Conservation (phyloP, 352 stramenopile genomes). For the Lagenidium giganteum region DNA sequence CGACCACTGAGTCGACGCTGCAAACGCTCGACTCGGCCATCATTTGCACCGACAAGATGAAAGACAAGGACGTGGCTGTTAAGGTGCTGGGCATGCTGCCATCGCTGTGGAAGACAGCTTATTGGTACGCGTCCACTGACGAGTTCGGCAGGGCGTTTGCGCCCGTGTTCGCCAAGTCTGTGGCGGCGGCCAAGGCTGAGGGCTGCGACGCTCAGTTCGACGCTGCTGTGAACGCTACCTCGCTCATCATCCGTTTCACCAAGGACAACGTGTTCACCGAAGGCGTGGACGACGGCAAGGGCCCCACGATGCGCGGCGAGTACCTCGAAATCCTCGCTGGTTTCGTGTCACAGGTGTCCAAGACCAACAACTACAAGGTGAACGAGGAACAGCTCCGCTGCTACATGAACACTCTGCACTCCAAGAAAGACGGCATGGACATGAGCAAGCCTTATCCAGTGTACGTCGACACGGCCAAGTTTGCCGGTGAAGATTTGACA, state of each 20-base stretch:
- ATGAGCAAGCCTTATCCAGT: conserved; percentile 32
- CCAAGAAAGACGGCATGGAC: conserved; percentile 59
- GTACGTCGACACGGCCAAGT: conserved; percentile 48
- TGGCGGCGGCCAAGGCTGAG: conserved; percentile 14
- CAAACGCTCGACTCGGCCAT: conserved; percentile 28
- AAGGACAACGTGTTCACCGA: conserved; percentile 56
- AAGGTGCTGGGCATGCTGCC: conserved; percentile 29
- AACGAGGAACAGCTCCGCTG: conserved; percentile 29
- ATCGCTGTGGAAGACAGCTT: conserved; percentile 42
- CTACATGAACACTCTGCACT: conserved; percentile 52
- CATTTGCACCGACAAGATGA: conserved; percentile 14
- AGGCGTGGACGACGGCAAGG: conserved; percentile 27
- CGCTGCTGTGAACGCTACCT: conserved; percentile 38
- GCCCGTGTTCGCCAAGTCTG: conserved; percentile 20
- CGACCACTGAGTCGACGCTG: conserved; percentile 23
- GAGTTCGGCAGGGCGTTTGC: conserved; percentile 31
- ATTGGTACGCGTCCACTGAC: conserved; percentile 39
- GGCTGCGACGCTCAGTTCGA: conserved; percentile 35
- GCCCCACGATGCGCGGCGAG: conserved; percentile 12
- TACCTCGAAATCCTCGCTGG: conserved; percentile 35
- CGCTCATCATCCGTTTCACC: conserved; percentile 58
- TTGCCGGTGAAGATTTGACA: too few relatives aligned
- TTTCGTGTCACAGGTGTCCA: conserved; percentile 30
- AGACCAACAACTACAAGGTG: conserved; percentile 16
- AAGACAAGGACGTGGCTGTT: conserved; percentile 21